Base-by-base conservation (phyloP, 208 protist genomes). In the Crithidia thermophila region DNA sequence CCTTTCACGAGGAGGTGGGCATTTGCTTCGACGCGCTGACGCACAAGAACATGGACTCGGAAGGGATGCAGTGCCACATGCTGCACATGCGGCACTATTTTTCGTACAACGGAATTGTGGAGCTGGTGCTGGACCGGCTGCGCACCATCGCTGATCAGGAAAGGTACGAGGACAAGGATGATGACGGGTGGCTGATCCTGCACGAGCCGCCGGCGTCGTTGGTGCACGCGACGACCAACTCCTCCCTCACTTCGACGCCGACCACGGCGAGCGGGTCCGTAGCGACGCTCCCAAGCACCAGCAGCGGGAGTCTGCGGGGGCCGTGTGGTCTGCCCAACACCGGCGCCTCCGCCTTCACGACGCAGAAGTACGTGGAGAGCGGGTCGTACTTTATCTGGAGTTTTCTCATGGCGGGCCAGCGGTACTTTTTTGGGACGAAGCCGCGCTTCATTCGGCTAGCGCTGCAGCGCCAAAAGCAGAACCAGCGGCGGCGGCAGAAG, bases 331-430 rank as follows among this genome's bases (percentile, higher is more conserved):
- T 16, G 2, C 25, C 20, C 6, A 62, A 51, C 42, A n/a, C 42
- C 42, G 42, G 58, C 30, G 27, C 58, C 5, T 30, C 45, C 31
- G 42, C 58, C 31, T 42, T 64, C 5, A 43, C 58, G 14, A 43
- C 11, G 11, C 42, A 43, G 11, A 64, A 30, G 28, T 58, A 59
- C 42, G 49, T 87, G 43, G 60, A 75, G 42, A 63, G 66, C 3
- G 73, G 82, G 10, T 77, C 73, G 18, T 88, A 82, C 72, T 72
- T 67, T 36, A 82, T 88, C 25, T 88, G 82, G 82, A 72, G 78
- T 53, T 75, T 75, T 23, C 13, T 50, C 0, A 64, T 84, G 42
- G 61, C 73, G 42, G 56, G 57, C 6, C 55, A 85, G 61, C 68
- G 71, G 1, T 82, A 72, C 57, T 88, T 85, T 55, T 69, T 75